Conservation (phyloP, 2,329 filamentous ascomycete genomes). For the Aspergillus unguis region DNA sequence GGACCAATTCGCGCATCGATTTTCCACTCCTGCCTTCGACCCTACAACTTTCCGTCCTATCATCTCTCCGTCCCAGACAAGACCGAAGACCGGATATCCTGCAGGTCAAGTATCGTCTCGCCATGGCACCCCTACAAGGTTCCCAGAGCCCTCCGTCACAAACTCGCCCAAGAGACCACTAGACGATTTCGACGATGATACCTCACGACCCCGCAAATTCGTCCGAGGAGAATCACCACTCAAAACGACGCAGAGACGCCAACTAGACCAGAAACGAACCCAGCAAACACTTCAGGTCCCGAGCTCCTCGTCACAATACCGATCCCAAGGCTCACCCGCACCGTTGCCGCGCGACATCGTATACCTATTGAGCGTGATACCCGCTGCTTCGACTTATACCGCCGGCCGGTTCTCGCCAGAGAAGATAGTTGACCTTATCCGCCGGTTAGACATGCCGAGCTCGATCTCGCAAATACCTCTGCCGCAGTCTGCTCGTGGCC, state of each 20-base stretch:
- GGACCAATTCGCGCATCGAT: slow-evolving; percentile 71
- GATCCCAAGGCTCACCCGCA: slow-evolving; percentile 56
- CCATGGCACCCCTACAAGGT: slow-evolving; percentile 36
- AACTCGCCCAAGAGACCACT: slow-evolving; percentile 57
- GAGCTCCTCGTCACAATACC: slow-evolving; percentile 35
- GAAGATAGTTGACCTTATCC: slow-evolving; percentile 70
- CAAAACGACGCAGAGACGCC: slow-evolving; percentile 82
- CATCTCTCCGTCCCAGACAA: slow-evolving; percentile 78
- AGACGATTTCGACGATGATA: slow-evolving; percentile 69
- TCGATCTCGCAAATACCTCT: slow-evolving; percentile 39
- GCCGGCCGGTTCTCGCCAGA: slow-evolving; percentile 66
- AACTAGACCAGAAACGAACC: slow-evolving; percentile 67
- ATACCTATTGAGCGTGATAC: slow-evolving; percentile 68
- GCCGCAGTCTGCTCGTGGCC: slow-evolving; percentile 32
- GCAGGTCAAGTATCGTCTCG: slow-evolving; percentile 25
- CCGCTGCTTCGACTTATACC: slow-evolving; percentile 68
- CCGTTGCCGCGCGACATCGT: slow-evolving; percentile 69
- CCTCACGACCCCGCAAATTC: slow-evolving; percentile 77
- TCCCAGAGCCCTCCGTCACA: slow-evolving; percentile 34
- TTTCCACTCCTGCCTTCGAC: slow-evolving; percentile 71
- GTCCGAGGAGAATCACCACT: slow-evolving; percentile 86
- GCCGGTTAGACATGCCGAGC: slow-evolving; percentile 64
- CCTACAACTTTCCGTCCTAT: slow-evolving; percentile 78
- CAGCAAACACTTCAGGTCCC: slow-evolving; percentile 31
- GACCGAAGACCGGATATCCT: slow-evolving; percentile 52